Conservation (phyloP, 805 yeast genomes). For the Candida argentea region DNA sequence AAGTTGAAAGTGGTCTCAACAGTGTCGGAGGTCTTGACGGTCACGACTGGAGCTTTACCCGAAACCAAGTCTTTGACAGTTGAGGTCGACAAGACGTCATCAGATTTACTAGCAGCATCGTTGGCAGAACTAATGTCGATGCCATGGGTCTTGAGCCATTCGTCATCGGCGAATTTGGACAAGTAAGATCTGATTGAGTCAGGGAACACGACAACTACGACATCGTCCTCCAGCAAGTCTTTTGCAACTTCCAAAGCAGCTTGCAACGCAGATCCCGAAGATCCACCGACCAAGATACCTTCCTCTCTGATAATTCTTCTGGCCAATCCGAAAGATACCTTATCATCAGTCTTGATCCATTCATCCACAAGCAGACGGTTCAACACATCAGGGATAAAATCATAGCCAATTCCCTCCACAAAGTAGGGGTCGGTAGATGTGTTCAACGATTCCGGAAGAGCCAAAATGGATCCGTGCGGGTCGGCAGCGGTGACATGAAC, state of each 20-base stretch:
- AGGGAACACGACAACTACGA: conserved; percentile 73
- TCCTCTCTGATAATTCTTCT: conserved; percentile 76
- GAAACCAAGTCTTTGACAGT: conserved; percentile 58
- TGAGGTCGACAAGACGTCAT: conserved; percentile 25
- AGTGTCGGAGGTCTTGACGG: conserved; percentile 52
- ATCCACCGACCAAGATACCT: conserved; percentile 86
- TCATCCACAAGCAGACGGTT: conserved; percentile 54
- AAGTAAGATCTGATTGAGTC: conserved; percentile 81
- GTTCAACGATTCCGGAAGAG: conserved; percentile 67
- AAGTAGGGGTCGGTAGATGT: conserved; percentile 48
- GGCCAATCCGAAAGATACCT: conserved; percentile 69
- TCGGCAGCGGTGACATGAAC: conserved; percentile 70
- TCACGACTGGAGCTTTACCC: conserved; percentile 65
- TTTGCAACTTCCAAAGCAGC: conserved; percentile 65
- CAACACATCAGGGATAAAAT: conserved; percentile 75
- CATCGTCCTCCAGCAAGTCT: conserved; percentile 62
- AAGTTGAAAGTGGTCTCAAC: conserved; percentile 58
- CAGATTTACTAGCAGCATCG: conserved; percentile 30
- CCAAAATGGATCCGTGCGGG: conserved; percentile 80
- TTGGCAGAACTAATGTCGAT: conserved; percentile 41
- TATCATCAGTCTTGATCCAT: conserved; percentile 84
- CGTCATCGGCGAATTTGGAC: conserved; percentile 83
- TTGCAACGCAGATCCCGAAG: conserved; percentile 74
- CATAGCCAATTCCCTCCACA: conserved; percentile 90
- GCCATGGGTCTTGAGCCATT: conserved; percentile 77